A percentile compares a stretch with the other conserved stretches of the same genome.
Evolutionary conservation across 208 protist genomes (phyloP).

Genomic region (Wallacemonas rigidus): DNA sequence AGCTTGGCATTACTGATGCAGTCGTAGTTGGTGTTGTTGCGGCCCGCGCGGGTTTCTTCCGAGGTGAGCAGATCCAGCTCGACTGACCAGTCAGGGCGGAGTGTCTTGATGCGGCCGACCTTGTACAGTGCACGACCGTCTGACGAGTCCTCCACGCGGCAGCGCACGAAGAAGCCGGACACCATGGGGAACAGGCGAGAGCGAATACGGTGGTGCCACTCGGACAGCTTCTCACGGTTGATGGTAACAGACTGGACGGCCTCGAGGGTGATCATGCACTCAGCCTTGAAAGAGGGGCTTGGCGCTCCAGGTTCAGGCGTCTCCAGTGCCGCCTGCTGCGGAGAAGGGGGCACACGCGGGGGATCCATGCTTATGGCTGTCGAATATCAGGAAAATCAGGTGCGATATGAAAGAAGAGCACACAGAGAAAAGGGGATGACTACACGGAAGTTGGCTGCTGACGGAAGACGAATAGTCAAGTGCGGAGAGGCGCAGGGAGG

Average conservation of each 20-base stretch:
- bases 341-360: slow-evolving; percentile 71
- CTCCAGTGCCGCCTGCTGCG: slow-evolving; percentile 59
- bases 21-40: slow-evolving; percentile 92
- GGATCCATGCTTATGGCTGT: slow-evolving; percentile 53
- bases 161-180: slow-evolving; percentile 89
- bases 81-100: slow-evolving; percentile 91
- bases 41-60: slow-evolving; percentile 73
- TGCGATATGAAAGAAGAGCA: background rate
- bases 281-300: slow-evolving; percentile 52
- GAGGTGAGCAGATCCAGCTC: slow-evolving; percentile 87
- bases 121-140: slow-evolving; percentile 90
- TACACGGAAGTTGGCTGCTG: background rate
- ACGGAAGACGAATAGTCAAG: no score
- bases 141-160: slow-evolving; percentile 87
- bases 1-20: slow-evolving; percentile 92
- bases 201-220: slow-evolving; percentile 92
- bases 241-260: slow-evolving; percentile 82
- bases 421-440: background rate
- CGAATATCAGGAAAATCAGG: background rate
- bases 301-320: slow-evolving; percentile 44
- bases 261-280: slow-evolving; percentile 70
- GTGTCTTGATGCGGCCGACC: slow-evolving; percentile 85
- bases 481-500: no score
- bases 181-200: slow-evolving; percentile 81
- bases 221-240: slow-evolving; percentile 89